phyloP scores from a whole-genome alignment of 495 filamentous ascomycete genomes.

The Penicillium bovifimosum region DNA sequence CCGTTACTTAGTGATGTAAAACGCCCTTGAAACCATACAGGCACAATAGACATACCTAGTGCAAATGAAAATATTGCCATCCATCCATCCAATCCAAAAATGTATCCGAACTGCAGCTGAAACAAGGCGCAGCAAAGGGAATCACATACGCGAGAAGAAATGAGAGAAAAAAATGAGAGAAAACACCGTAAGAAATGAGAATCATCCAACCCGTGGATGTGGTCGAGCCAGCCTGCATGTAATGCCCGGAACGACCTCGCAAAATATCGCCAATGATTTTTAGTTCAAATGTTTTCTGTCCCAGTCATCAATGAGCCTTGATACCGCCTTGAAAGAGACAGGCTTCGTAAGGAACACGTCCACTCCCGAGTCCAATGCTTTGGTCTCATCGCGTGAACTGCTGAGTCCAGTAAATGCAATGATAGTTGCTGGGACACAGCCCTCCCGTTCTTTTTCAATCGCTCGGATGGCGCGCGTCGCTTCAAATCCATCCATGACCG shows the following conservation, averaged over 20 bases:
- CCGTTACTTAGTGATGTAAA: neutral
- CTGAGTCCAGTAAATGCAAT: conserved; percentile 69
- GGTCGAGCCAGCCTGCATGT: neutral
- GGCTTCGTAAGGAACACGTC: conserved; percentile 72
- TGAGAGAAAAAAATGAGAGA: neutral
- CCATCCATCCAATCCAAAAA: neutral
- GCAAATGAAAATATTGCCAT: neutral
- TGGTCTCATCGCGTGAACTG: conserved; percentile 55
- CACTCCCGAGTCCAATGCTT: conserved; percentile 61
- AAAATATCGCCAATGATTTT: neutral
- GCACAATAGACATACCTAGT: neutral
- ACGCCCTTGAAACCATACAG: neutral
- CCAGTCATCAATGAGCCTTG: conserved; percentile 45
- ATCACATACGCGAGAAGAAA: too few species aligned
- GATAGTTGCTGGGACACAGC: conserved; percentile 44
- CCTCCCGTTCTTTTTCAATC: conserved; percentile 48
- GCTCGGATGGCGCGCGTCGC: conserved; percentile 61
- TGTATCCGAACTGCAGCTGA: neutral
- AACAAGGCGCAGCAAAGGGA: neutral
- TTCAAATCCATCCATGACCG: conserved; percentile 68
- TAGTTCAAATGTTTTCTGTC: conserved; percentile 10
- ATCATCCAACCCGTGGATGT: neutral
- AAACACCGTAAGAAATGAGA: neutral
- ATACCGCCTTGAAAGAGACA: conserved; percentile 49
- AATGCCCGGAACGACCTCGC: too few species aligned